phyloP scores from a whole-genome alignment of 768 basidiomycete species.

The Cytidiella melzeri region DNA sequence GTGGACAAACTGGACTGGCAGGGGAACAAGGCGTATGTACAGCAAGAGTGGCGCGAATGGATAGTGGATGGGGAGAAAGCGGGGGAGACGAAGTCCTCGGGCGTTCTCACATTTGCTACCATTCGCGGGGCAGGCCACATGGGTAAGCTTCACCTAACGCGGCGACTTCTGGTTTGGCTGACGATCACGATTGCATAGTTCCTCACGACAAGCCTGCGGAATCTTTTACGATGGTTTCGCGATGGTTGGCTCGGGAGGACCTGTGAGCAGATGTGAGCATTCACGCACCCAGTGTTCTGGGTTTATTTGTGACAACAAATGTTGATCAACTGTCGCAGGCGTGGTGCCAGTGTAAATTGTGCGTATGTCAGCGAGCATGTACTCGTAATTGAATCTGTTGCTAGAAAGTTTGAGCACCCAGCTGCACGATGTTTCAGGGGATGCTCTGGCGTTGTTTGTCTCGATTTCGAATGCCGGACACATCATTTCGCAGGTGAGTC shows the following conservation, averaged over 20 bases:
- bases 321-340: too few relatives aligned
- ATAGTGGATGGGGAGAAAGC: slow-evolving; percentile 44
- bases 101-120: slow-evolving; percentile 58
- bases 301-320: too few relatives aligned
- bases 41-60: slow-evolving; percentile 54
- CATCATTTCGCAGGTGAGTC: too few relatives aligned
- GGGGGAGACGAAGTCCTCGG: slow-evolving; percentile 49
- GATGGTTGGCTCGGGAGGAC: slow-evolving; percentile 48
- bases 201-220: slow-evolving; percentile 67
- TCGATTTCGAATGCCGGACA: too few relatives aligned
- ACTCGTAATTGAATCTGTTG: too few relatives aligned
- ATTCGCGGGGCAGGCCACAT: slow-evolving; percentile 59
- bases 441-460: too few relatives aligned
- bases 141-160: slow-evolving; percentile 32
- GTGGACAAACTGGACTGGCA: slow-evolving; percentile 70
- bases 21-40: slow-evolving; percentile 45
- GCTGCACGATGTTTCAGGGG: too few relatives aligned
- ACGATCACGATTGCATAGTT: slow-evolving; percentile 31
- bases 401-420: too few relatives aligned
- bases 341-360: too few relatives aligned
- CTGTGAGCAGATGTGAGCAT: slow-evolving; percentile 12
- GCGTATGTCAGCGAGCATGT: too few relatives aligned
- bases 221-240: slow-evolving; percentile 53
- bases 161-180: slow-evolving; percentile 2
- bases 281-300: too few relatives aligned